Evolutionary conservation across 768 basidiomycete genomes (phyloP).

Genomic region (Trametes sanguinea): DNA sequence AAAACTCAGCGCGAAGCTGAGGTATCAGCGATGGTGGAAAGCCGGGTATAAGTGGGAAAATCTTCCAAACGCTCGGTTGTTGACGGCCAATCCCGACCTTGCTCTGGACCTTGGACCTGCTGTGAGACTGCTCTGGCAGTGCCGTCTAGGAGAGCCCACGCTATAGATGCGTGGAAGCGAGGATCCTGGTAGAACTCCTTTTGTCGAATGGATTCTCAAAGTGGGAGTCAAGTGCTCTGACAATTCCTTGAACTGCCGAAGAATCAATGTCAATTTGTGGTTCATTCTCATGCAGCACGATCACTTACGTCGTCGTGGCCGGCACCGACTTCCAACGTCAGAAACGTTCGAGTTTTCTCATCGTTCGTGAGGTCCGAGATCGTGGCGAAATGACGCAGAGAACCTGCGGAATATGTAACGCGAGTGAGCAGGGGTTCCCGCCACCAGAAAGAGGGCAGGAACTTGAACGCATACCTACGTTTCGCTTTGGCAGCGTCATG

Average conservation of each 20-base stretch:
- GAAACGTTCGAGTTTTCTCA: slow-evolving; percentile 77
- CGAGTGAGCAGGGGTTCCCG: no score
- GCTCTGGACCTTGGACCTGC: not conserved
- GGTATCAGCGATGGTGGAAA: slow-evolving; percentile 53
- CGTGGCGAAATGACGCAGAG: slow-evolving; percentile 64
- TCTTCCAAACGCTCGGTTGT: not conserved
- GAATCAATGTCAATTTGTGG: not conserved
- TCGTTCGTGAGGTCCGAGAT: slow-evolving; percentile 78
- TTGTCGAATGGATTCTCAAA: slow-evolving; percentile 61
- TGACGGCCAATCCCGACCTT: no score
- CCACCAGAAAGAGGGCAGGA: no score
- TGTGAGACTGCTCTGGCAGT: not conserved
- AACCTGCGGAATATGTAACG: slow-evolving; percentile 49
- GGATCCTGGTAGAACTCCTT: slow-evolving; percentile 79
- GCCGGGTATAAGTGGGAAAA: slow-evolving; percentile 50
- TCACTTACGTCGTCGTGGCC: slow-evolving; percentile 72
- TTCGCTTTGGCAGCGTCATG: slow-evolving; percentile 49
- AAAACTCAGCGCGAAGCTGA: slow-evolving; percentile 51
- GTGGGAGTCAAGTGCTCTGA: slow-evolving; percentile 58
- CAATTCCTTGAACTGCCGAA: slow-evolving; percentile 56
- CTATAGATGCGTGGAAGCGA: slow-evolving; percentile 87
- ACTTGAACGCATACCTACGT: slow-evolving; percentile 43
- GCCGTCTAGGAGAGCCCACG: slow-evolving; percentile 73
- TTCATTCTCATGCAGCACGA: not conserved
- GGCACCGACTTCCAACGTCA: slow-evolving; percentile 80